These are phyloP conservation scores for Trametes gibbosa DNA, from an alignment of 768 basidiomycete species.

Conservation along the genomic window DNA sequence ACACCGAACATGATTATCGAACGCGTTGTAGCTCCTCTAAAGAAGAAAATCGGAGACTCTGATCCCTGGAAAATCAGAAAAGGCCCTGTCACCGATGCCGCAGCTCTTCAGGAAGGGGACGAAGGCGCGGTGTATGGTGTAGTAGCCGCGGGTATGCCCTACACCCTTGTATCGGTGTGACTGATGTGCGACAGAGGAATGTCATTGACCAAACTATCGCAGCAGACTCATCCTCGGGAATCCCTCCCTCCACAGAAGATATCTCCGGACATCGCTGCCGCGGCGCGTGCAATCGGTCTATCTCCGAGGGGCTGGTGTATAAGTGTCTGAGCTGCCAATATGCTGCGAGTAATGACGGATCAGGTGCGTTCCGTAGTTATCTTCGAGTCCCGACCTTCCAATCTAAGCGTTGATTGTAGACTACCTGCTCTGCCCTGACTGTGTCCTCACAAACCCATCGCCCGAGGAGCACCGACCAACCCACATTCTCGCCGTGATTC, in stretches of 20 bases:
- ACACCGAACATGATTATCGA: neutral
- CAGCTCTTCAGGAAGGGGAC: no score
- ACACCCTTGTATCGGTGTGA: neutral
- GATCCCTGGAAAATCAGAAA: neutral
- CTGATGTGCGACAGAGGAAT: neutral
- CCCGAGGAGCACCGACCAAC: neutral
- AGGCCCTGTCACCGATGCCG: neutral
- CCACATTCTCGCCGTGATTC: neutral
- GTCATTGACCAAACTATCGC: neutral
- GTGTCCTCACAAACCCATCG: neutral
- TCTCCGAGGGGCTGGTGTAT: neutral
- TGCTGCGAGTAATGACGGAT: neutral
- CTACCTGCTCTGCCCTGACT: neutral
- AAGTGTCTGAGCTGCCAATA: neutral
- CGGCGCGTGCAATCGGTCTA: neutral
- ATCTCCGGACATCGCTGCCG: neutral
- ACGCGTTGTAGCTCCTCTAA: neutral
- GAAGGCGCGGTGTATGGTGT: no score
- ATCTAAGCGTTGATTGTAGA: neutral
- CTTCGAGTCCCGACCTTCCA: neutral
- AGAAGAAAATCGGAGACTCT: no score
- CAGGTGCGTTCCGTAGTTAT: neutral
- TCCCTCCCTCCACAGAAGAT: neutral
- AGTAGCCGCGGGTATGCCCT: neutral
- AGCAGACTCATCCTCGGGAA: neutral